These are phyloP conservation scores for Gossypium gossypioides DNA, from an alignment of 441 rosid genomes.

Conservation along the genomic window DNA sequence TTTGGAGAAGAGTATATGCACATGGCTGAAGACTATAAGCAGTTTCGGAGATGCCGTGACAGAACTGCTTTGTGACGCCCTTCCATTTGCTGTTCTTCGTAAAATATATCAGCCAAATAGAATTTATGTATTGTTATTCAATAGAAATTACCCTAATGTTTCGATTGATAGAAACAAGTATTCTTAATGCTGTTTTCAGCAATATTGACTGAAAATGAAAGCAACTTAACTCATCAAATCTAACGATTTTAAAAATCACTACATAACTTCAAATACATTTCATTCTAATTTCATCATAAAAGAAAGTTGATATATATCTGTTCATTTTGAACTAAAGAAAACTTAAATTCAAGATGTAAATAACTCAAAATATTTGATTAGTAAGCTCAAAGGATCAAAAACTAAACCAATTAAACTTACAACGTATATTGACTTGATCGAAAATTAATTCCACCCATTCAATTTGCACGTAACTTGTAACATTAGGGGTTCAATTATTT, in stretches of 20 bases:
- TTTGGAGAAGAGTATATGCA: background rate
- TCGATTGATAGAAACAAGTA: conserved; percentile 10
- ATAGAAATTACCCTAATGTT: background rate
- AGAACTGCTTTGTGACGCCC: background rate
- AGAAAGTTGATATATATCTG: too few species aligned
- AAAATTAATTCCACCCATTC: too few species aligned
- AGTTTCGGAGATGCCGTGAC: background rate
- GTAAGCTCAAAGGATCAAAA: too few species aligned
- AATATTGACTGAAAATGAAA: background rate
- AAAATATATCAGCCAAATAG: background rate
- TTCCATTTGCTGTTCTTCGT: background rate
- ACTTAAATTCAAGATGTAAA: too few species aligned
- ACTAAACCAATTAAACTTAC: too few species aligned
- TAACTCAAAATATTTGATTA: too few species aligned
- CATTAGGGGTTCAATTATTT: too few species aligned
- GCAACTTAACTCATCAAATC: background rate
- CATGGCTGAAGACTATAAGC: background rate
- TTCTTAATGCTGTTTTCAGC: conserved; percentile 3
- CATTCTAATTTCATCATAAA: too few species aligned
- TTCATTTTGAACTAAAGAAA: too few species aligned
- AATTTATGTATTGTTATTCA: background rate
- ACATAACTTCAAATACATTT: too few species aligned
- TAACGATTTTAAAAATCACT: background rate
- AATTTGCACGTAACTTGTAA: too few species aligned
- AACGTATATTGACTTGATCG: too few species aligned